Conservation (phyloP, 164 flowering plant species). For the Aristolochia californica region DNA sequence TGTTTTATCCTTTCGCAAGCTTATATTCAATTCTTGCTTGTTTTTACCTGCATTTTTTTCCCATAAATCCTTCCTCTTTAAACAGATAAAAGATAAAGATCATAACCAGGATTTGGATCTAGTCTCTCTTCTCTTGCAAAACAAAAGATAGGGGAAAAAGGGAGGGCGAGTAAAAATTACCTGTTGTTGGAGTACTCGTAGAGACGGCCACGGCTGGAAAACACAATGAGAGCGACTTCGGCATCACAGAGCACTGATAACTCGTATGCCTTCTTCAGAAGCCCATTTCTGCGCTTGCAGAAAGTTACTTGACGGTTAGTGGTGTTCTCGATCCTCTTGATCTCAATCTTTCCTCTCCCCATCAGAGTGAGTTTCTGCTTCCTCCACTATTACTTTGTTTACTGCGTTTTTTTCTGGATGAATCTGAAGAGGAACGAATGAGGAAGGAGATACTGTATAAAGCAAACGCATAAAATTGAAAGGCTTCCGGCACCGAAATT, state of each 20-base stretch:
- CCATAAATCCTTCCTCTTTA: too few species aligned
- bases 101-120: too few species aligned
- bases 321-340: conserved; percentile 25
- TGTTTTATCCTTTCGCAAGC: too few species aligned
- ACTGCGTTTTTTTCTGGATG: too few species aligned
- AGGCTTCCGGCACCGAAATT: too few species aligned
- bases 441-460: too few species aligned
- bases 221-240: conserved; percentile 23
- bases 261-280: conserved; percentile 26
- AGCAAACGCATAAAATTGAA: too few species aligned
- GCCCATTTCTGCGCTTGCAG: conserved; percentile 24
- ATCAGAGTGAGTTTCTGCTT: too few species aligned
- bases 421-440: too few species aligned
- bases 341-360: conserved; percentile 28
- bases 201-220: conserved; percentile 27
- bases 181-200: conserved; percentile 23
- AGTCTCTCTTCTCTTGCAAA: too few species aligned
- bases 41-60: neutral
- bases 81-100: too few species aligned
- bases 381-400: too few species aligned
- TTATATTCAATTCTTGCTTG: neutral
- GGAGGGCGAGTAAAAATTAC: neutral
- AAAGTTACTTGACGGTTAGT: conserved; percentile 26
- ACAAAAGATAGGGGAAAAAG: neutral
- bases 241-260: conserved; percentile 25